Percentiles rank a stretch among this genome's conserved stretches.
These are phyloP conservation scores for Ascomycota sp. DNA, from an alignment of 2,329 filamentous ascomycete species.

Conservation along the genomic window DNA sequence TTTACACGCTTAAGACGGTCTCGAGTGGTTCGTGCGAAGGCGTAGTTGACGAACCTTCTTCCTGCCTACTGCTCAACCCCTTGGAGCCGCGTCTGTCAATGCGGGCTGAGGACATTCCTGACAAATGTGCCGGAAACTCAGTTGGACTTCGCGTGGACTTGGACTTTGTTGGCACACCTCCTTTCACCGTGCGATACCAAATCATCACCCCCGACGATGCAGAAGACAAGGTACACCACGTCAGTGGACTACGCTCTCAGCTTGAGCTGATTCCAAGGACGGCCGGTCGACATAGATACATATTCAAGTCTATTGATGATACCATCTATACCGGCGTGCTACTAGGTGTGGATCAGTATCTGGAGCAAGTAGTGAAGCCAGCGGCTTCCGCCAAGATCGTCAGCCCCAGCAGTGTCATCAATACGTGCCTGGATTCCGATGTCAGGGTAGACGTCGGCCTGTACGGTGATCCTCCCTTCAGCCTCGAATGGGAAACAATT, in stretches of 20 bases:
- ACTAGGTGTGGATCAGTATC: conserved; percentile 38
- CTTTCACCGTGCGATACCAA: conserved; percentile 67
- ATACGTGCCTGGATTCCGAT: conserved; percentile 66
- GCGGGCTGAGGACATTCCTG: conserved; percentile 61
- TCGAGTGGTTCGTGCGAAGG: conserved; percentile 66
- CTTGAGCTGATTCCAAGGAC: conserved; percentile 63
- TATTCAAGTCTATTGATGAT: conserved; percentile 66
- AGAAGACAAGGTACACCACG: conserved; percentile 30
- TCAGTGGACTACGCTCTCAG: conserved; percentile 61
- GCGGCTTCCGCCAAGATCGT: conserved; percentile 63
- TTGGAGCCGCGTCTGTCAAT: conserved; percentile 65
- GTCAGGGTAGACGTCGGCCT: conserved; percentile 56
- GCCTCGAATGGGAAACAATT: conserved; percentile 77
- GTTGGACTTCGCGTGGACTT: conserved; percentile 78
- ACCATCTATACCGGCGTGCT: conserved; percentile 52
- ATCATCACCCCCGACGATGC: conserved; percentile 41
- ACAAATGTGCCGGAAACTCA: conserved; percentile 87
- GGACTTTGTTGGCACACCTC: conserved; percentile 79
- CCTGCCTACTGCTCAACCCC: conserved; percentile 82
- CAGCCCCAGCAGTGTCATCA: conserved; percentile 30
- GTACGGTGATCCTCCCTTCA: conserved; percentile 70
- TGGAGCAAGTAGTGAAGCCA: conserved; percentile 86
- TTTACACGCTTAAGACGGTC: conserved; percentile 70
- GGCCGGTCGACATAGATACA: conserved; percentile 73
- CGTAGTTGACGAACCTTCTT: conserved; percentile 80